These are phyloP conservation scores for Narthecium ossifragum DNA, from an alignment of 106 monocot genomes.

Conservation along the genomic window DNA sequence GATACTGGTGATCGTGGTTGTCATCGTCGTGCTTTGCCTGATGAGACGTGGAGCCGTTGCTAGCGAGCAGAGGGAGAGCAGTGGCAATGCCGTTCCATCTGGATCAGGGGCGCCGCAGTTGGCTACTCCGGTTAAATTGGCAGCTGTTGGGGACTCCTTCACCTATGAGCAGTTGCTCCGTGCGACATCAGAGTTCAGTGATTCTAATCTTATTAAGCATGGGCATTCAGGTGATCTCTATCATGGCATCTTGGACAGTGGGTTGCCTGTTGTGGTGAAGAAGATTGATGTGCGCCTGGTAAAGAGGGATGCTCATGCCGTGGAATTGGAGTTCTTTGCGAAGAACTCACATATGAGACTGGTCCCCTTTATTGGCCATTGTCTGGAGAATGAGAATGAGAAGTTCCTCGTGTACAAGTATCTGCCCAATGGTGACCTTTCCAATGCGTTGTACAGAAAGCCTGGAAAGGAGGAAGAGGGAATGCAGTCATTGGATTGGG, in stretches of 20 bases:
- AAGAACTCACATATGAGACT: slow-evolving; percentile 55
- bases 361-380: slow-evolving; percentile 71
- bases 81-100: background rate
- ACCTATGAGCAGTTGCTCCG: slow-evolving; percentile 48
- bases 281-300: slow-evolving; percentile 32
- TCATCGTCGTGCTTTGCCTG: slow-evolving; percentile 32
- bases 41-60: slow-evolving; percentile 15
- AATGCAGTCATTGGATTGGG: slow-evolving; percentile 80
- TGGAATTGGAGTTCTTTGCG: slow-evolving; percentile 69
- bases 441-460: slow-evolving; percentile 49
- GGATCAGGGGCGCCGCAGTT: slow-evolving; percentile 11
- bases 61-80: slow-evolving; percentile 11
- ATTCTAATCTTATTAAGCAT: slow-evolving; percentile 64
- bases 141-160: slow-evolving; percentile 65
- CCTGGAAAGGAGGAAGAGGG: slow-evolving; percentile 48
- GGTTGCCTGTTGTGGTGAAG: slow-evolving; percentile 62
- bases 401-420: slow-evolving; percentile 79
- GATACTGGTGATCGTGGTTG: slow-evolving; percentile 22
- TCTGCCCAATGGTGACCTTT: slow-evolving; percentile 66
- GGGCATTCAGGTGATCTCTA: slow-evolving; percentile 85
- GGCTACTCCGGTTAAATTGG: slow-evolving; percentile 24
- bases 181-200: slow-evolving; percentile 51
- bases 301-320: slow-evolving; percentile 45
- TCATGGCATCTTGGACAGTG: slow-evolving; percentile 48
- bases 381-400: slow-evolving; percentile 62